Evolutionary conservation across 495 filamentous ascomycete species (phyloP), one percentile per base, ranked within the genome.

Genomic region (Opeltia flavorubescens): DNA sequence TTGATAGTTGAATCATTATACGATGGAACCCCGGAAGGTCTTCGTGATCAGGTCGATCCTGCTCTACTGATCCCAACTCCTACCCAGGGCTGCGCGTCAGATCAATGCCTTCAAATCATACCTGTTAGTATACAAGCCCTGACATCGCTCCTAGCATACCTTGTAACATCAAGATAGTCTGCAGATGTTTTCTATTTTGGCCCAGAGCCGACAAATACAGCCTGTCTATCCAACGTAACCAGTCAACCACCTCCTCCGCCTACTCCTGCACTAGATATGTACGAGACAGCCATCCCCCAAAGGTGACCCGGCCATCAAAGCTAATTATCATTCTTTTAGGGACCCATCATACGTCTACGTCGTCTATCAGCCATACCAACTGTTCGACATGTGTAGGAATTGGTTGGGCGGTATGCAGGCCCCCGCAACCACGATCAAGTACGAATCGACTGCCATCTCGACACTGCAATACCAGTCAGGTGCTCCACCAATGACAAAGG

Each of bases 381-480:
- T 33, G 12, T 50, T 44, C 38, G 47, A 50, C 40, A n/a, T 20
- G 20, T 50, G 47, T 39, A 44, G 47, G 15, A 44, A 50, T 20
- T 36, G 29, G 27, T 7, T 42, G 8, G 7, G 11, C 5, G 26
- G 28, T 11, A n/a, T 9, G 13, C 7, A 11, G 17, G 5, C 15
- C 4, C 28, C n/a, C 18, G 7, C 18, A 7, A 30, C 12, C 7
- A 3, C 30, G 13, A 33, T 9, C 33, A 43, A 15, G 18, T 18
- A 17, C 12, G 8, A 8, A 1, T 7, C 44, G 0, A 13, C 23
- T 20, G 15, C 5, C 11, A 17, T 50, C 3, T 23, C 25, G 3
- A 50, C 47, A 8, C 26, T 50, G 25, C n/a, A 50, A 43, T 38
- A 43, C 25, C 6, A 20, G 18, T 12, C 47, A 1, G 26, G n/a